These are phyloP conservation scores for Porogramme epimiltina DNA, from an alignment of 1,284 basidiomycete species.

Conservation along the genomic window DNA sequence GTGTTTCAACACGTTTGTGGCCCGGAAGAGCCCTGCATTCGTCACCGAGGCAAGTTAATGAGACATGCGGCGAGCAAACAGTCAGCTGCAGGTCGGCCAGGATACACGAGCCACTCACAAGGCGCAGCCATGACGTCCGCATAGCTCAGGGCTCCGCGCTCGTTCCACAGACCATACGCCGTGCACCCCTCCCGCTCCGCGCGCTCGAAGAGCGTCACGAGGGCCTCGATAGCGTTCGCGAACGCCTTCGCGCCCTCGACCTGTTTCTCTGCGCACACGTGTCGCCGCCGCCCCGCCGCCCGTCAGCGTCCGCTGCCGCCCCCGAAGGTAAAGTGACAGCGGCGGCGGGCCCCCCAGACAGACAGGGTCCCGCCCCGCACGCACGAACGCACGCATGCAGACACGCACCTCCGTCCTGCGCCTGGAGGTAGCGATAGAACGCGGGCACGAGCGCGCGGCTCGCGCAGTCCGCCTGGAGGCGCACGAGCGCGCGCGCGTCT, in stretches of 20 bases:
- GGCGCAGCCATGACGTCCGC: constrained; percentile 75
- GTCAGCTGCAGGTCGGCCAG: too few relatives aligned
- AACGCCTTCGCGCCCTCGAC: constrained; percentile 61
- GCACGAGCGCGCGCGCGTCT: constrained; percentile 69
- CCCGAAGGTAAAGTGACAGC: neutral
- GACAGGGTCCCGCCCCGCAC: too few relatives aligned
- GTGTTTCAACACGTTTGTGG: constrained; percentile 65
- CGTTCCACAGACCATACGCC: constrained; percentile 59
- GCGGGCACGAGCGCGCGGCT: constrained; percentile 68
- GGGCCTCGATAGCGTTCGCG: constrained; percentile 50
- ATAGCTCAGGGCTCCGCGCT: constrained; percentile 57
- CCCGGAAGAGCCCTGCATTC: constrained; percentile 62
- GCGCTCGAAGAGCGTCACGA: constrained; percentile 61
- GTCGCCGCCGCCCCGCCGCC: neutral
- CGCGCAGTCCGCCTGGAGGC: constrained; percentile 70
- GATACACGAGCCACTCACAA: constrained; percentile 62
- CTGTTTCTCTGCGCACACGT: constrained; percentile 48
- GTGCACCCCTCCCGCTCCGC: constrained; percentile 49
- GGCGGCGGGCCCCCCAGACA: too few relatives aligned
- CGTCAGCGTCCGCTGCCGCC: neutral
- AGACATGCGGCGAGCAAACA: too few relatives aligned
- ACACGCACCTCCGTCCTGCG: constrained; percentile 52
- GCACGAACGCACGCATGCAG: too few relatives aligned
- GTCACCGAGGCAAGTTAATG: too few relatives aligned
- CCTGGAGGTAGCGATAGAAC: constrained; percentile 81